Percentiles rank a stretch among this genome's conserved stretches.
These are phyloP conservation scores for Debaryomyces singareniensis DNA, from an alignment of 1,139 yeast species.

Conservation along the genomic window DNA sequence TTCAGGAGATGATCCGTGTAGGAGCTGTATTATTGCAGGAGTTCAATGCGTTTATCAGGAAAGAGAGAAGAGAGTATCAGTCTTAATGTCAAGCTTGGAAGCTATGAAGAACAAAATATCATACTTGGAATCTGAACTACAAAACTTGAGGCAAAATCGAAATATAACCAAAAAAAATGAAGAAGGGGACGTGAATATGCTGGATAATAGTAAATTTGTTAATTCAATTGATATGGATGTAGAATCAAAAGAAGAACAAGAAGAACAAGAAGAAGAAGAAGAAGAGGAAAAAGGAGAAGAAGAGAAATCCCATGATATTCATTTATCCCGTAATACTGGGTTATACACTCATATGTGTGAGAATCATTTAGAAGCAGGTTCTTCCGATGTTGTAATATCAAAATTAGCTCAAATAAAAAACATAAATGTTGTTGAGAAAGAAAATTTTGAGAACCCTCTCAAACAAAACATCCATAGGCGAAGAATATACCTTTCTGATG, in stretches of 20 bases:
- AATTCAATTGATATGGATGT: background rate
- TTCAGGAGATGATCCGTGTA: constrained; percentile 1
- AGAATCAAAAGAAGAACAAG: constrained; percentile 1
- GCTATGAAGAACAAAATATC: constrained; percentile 1
- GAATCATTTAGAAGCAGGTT: constrained; percentile 6
- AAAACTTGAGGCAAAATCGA: background rate
- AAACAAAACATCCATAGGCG: background rate
- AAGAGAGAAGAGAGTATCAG: constrained; percentile 1
- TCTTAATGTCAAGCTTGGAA: constrained; percentile 1
- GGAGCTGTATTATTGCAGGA: constrained; percentile 1
- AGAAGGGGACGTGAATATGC: too few relatives aligned
- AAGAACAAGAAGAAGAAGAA: background rate
- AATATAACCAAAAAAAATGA: background rate
- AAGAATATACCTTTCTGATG: background rate
- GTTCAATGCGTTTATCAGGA: constrained; percentile 2
- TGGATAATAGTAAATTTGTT: constrained; percentile 1
- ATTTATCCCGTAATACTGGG: background rate
- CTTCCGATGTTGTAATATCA: constrained; percentile 9
- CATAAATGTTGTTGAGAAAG: background rate
- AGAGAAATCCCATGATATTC: background rate
- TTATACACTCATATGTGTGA: background rate
- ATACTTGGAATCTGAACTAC: too few relatives aligned
- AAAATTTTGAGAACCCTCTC: background rate
- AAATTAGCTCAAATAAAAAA: constrained; percentile 8
- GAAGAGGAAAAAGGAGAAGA: background rate